Conservation (phyloP, 2,329 filamentous ascomycete genomes). For the Acrocalymma vagum region DNA sequence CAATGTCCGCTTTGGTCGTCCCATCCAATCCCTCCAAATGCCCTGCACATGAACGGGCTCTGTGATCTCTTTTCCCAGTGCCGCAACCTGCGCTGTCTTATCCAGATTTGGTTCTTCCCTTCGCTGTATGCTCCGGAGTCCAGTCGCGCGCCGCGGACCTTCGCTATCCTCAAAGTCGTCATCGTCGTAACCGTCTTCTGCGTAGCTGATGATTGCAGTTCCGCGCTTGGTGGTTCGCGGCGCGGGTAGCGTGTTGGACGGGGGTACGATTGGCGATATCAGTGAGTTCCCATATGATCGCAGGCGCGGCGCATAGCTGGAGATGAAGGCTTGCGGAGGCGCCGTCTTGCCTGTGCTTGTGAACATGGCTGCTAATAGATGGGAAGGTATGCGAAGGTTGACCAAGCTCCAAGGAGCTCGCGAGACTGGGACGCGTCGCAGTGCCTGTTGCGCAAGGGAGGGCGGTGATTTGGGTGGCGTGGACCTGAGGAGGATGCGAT, state of each 20-base stretch:
- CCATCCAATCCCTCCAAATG: slow-evolving; percentile 96
- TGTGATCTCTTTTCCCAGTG: slow-evolving; percentile 82
- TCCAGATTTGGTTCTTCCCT: slow-evolving; percentile 71
- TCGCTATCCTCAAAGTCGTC: slow-evolving; percentile 80
- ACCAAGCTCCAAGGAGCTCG: slow-evolving; percentile 40
- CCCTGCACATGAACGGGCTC: slow-evolving; percentile 85
- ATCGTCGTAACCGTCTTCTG: slow-evolving; percentile 92
- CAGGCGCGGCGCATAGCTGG: slow-evolving; percentile 89
- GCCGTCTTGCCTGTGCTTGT: slow-evolving; percentile 51
- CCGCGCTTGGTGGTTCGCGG: slow-evolving; percentile 95
- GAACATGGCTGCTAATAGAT: slow-evolving; percentile 45
- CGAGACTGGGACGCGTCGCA: slow-evolving; percentile 42
- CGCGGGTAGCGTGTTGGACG: slow-evolving; percentile 71
- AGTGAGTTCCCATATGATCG: slow-evolving; percentile 92
- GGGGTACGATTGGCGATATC: slow-evolving; percentile 82
- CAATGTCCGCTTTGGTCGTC: slow-evolving; percentile 66
- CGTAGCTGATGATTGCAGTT: slow-evolving; percentile 96
- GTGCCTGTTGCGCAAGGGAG: slow-evolving; percentile 6
- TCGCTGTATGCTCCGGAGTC: slow-evolving; percentile 77
- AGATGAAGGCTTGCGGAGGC: slow-evolving; percentile 85
- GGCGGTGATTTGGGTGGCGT: slow-evolving; percentile 4
- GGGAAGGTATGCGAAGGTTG: slow-evolving; percentile 29
- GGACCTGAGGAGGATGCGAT: slow-evolving; percentile 2
- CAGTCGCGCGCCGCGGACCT: slow-evolving; percentile 75
- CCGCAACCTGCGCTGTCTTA: slow-evolving; percentile 73